Evolutionary conservation across 2,329 filamentous ascomycete species (phyloP).

Genomic region (Biscogniauxia marginata): DNA sequence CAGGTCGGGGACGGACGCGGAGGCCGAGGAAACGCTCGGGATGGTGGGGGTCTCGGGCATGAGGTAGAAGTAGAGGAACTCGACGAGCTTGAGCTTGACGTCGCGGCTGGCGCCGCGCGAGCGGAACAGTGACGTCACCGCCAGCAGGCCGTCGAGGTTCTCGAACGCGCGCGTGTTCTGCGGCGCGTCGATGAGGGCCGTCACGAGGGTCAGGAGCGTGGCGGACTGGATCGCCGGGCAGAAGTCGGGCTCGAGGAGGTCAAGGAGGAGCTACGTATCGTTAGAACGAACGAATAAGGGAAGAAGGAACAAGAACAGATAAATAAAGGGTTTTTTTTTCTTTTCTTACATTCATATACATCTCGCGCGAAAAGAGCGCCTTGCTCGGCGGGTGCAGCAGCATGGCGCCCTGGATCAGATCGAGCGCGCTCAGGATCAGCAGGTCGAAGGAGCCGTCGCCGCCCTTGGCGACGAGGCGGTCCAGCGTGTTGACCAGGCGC

Average conservation of each 20-base stretch:
- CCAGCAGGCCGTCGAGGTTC: constrained; percentile 83
- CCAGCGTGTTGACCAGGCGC: constrained; percentile 80
- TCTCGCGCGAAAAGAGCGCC: constrained; percentile 80
- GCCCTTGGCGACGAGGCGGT: constrained; percentile 79
- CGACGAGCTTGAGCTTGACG: constrained; percentile 93
- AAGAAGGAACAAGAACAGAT: background rate
- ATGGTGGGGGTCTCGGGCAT: constrained; percentile 79
- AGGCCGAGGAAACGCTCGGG: constrained; percentile 46
- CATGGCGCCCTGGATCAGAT: constrained; percentile 83
- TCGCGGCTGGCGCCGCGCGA: constrained; percentile 79
- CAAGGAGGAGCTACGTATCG: constrained; percentile 70
- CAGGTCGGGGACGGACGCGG: constrained; percentile 48
- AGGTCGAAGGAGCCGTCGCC: constrained; percentile 82
- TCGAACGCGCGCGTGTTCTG: constrained; percentile 91
- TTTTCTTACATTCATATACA: constrained; percentile 92
- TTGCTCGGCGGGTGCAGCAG: constrained; percentile 89
- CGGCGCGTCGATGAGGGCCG: constrained; percentile 81
- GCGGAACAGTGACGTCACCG: constrained; percentile 91
- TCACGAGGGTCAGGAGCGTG: constrained; percentile 85
- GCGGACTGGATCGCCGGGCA: constrained; percentile 89
- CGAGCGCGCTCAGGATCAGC: constrained; percentile 82
- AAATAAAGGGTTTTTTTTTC: no score
- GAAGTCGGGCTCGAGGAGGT: constrained; percentile 89
- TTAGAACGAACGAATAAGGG: background rate
- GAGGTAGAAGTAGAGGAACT: constrained; percentile 97